A percentile compares a stretch with the other conserved stretches of the same genome.
Evolutionary conservation across 2,329 filamentous ascomycete genomes (phyloP).

Genomic region (Pyrenophora teres): DNA sequence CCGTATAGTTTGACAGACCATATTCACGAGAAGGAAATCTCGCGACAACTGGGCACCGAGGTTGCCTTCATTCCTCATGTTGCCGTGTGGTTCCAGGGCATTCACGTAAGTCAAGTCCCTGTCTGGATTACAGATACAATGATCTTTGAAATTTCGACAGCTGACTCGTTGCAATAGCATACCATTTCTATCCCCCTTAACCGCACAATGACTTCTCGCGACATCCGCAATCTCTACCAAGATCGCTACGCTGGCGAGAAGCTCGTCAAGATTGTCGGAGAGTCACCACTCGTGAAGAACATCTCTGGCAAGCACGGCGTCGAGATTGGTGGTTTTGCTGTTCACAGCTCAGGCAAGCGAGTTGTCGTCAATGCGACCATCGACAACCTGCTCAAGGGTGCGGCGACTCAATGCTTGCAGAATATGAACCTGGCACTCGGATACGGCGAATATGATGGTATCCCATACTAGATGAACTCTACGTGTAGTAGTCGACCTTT

Average conservation of each 20-base stretch:
- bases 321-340: slow-evolving; percentile 94
- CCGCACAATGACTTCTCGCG: slow-evolving; percentile 83
- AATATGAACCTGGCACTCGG: slow-evolving; percentile 94
- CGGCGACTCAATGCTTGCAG: slow-evolving; percentile 89
- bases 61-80: slow-evolving; percentile 93
- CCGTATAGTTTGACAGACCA: slow-evolving; percentile 92
- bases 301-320: slow-evolving; percentile 86
- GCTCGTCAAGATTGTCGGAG: slow-evolving; percentile 88
- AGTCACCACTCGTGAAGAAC: slow-evolving; percentile 81
- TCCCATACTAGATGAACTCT: slow-evolving; percentile 57
- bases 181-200: slow-evolving; percentile 89
- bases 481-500: neutral
- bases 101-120: slow-evolving; percentile 60
- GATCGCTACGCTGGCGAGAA: slow-evolving; percentile 95
- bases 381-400: slow-evolving; percentile 92
- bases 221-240: slow-evolving; percentile 93
- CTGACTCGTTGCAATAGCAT: slow-evolving; percentile 56
- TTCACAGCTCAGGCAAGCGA: slow-evolving; percentile 84
- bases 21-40: slow-evolving; percentile 93
- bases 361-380: slow-evolving; percentile 95
- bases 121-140: neutral
- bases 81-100: slow-evolving; percentile 96
- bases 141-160: neutral
- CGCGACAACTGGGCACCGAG: slow-evolving; percentile 71
- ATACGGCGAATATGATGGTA: slow-evolving; percentile 86